Percentiles rank a stretch among this genome's conserved stretches.
phyloP scores from a whole-genome alignment of 2,329 filamentous ascomycete species.

The Sporothrix schenckii region DNA sequence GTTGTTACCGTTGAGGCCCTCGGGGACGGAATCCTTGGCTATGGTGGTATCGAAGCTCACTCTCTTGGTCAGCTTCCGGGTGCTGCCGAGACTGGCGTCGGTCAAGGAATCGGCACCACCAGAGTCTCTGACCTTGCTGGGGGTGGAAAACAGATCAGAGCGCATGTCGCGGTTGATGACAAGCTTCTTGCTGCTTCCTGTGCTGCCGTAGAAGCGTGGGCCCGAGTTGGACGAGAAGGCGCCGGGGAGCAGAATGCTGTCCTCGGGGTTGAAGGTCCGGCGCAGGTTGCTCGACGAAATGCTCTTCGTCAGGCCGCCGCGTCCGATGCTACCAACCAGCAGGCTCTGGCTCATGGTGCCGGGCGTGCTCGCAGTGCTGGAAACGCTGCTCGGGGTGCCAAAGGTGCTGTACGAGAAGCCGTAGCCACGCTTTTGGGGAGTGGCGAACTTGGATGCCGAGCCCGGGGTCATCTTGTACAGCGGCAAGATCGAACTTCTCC shows the following conservation, averaged over 20 bases:
- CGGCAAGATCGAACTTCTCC: slow-evolving; percentile 77
- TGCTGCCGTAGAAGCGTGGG: slow-evolving; percentile 66
- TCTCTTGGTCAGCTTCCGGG: slow-evolving; percentile 71
- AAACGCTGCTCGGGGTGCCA: slow-evolving; percentile 73
- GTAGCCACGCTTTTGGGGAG: slow-evolving; percentile 83
- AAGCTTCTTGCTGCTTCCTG: slow-evolving; percentile 80
- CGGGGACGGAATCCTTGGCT: slow-evolving; percentile 43
- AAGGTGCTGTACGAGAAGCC: slow-evolving; percentile 94
- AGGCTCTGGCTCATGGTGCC: slow-evolving; percentile 66
- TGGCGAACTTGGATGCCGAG: slow-evolving; percentile 76
- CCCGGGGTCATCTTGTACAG: slow-evolving; percentile 85
- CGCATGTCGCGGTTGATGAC: slow-evolving; percentile 88
- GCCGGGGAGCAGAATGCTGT: slow-evolving; percentile 82
- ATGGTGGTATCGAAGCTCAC: slow-evolving; percentile 85
- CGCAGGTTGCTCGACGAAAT: slow-evolving; percentile 85
- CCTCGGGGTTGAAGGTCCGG: slow-evolving; percentile 77
- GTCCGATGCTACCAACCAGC: slow-evolving; percentile 66
- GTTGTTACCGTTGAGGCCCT: slow-evolving; percentile 32
- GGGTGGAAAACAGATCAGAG: slow-evolving; percentile 68
- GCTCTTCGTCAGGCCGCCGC: slow-evolving; percentile 75
- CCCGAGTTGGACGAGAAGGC: slow-evolving; percentile 74
- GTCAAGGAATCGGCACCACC: slow-evolving; percentile 7
- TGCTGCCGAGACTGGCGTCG: slow-evolving; percentile 43
- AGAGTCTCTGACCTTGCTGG: slow-evolving; percentile 55
- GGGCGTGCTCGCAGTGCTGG: slow-evolving; percentile 70